phyloP scores from a whole-genome alignment of 2,329 filamentous ascomycete genomes.

The Lecanicillium sp. region DNA sequence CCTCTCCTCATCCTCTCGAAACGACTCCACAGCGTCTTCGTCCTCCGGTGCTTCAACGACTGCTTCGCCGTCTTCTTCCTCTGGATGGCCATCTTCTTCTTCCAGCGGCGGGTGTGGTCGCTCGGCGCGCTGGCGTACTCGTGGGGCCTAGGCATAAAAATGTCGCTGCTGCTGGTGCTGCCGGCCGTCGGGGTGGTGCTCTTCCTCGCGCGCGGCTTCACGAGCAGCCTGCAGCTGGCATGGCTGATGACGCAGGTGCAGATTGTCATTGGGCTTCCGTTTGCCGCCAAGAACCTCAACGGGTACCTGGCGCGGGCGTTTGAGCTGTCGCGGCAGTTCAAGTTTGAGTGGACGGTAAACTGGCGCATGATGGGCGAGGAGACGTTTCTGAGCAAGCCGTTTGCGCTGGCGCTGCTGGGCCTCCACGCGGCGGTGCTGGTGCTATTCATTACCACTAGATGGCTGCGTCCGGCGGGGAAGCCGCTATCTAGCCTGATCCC shows the following conservation, averaged over 20 bases:
- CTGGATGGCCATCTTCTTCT: conserved; percentile 71
- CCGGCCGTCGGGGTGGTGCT: conserved; percentile 74
- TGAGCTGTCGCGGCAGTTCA: conserved; percentile 81
- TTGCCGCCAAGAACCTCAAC: conserved; percentile 54
- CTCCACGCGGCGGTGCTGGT: conserved; percentile 59
- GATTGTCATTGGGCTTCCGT: conserved; percentile 58
- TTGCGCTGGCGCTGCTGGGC: conserved; percentile 59
- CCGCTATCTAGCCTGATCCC: conserved; percentile 46
- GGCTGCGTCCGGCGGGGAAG: conserved; percentile 62
- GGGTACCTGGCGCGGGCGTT: conserved; percentile 81
- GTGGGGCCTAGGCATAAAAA: conserved; percentile 83
- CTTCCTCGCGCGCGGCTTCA: conserved; percentile 63
- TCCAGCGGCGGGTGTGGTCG: conserved; percentile 69
- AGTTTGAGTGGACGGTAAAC: conserved; percentile 98
- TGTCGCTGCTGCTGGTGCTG: conserved; percentile 77
- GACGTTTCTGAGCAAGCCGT: conserved; percentile 61
- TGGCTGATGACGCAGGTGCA: conserved; percentile 73
- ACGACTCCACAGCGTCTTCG: conserved; percentile 84
- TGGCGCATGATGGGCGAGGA: conserved; percentile 93
- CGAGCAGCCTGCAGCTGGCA: conserved; percentile 58
- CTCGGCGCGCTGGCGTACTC: conserved; percentile 66
- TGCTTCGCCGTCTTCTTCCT: conserved; percentile 79
- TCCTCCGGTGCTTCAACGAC: conserved; percentile 93
- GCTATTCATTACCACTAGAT: conserved; percentile 59
- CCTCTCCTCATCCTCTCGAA: conserved; percentile 84